phyloP scores from a whole-genome alignment of 1,284 basidiomycete genomes.

The Apiotrichum gracile region DNA sequence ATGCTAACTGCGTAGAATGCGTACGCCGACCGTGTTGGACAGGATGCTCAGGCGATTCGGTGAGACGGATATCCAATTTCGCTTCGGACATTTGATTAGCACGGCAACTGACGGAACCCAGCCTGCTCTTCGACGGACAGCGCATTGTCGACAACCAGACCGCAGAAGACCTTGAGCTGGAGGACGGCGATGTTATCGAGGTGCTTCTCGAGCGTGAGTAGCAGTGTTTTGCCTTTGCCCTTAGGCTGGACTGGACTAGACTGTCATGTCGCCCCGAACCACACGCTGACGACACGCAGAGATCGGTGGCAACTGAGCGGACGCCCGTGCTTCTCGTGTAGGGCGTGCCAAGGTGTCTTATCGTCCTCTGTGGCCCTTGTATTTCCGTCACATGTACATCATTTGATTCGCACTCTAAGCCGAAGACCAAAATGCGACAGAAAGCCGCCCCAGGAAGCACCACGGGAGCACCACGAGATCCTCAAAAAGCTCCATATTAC shows the following conservation, averaged over 20 bases:
- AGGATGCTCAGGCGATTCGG: constrained; percentile 79
- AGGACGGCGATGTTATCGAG: constrained; percentile 78
- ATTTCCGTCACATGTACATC: background rate
- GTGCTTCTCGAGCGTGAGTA: constrained; percentile 88
- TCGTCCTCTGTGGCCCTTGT: background rate
- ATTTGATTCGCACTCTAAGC: background rate
- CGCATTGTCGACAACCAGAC: constrained; percentile 81
- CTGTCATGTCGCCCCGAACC: too few species aligned
- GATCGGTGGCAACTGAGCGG: constrained; percentile 28
- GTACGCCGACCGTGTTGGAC: constrained; percentile 89
- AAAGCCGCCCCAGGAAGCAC: too few species aligned
- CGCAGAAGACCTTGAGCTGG: constrained; percentile 73
- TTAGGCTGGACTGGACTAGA: too few species aligned
- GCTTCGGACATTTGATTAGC: background rate
- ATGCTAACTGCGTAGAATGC: constrained; percentile 58
- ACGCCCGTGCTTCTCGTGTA: too few species aligned
- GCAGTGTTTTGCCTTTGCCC: too few species aligned
- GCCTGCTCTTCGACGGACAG: constrained; percentile 78
- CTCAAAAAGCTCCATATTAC: too few species aligned
- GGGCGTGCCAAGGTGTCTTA: too few species aligned
- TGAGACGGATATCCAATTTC: constrained; percentile 45
- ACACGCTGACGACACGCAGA: constrained; percentile 21
- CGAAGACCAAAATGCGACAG: too few species aligned
- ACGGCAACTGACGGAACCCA: constrained; percentile 36
- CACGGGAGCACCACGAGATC: too few species aligned